Evolutionary conservation across 2,329 filamentous ascomycete genomes (phyloP), one percentile per base, ranked within the genome.

Genomic region (Beauveria pseudobassiana): DNA sequence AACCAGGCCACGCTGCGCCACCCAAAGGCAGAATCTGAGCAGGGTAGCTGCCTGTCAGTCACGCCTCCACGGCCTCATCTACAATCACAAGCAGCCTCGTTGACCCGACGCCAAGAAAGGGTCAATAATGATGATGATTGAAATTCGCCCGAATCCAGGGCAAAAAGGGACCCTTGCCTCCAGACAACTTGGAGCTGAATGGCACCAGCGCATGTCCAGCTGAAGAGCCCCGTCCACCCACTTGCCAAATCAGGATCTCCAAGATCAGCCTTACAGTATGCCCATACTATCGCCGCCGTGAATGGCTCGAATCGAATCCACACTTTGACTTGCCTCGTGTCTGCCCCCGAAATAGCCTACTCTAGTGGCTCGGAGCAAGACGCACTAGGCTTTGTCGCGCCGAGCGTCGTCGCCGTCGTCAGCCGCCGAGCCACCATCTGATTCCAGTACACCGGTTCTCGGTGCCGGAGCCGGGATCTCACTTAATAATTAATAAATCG

Each of bases 251-350:
- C 55, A 22, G 55, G 42, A 46, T 54, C 38, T 42, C 20, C 42
- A 9, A 34, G 43, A 61, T 61, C 59, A 61, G 59, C 59, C 59
- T 61, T 55, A 61, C 59, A 50, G 59, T 55, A 55, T 61, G 59
- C 59, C 59, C 59, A 55, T 55, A 28, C 51, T 10, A n/a, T 42
- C 28, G 30, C 49, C 40, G 42, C 43, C 20, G 9, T 55, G 51
- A 48, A 30, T 46, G 50, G 51, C 42, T 30, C 40, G 16, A 22
- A 24, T 24, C 10, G 10, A 59, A 50, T 24, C 56, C 45, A 50
- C 42, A 38, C 30, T 3, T 40, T 22, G 34, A 20, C 24, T 20
- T 48, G 59, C 50, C 43, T 61, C 59, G 51, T 55, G 59, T 54
- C 28, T 61, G 59, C 59, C 51, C 40, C 43, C n/a, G 20, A 50